Percentiles rank a stretch among this genome's conserved stretches.
phyloP scores from a whole-genome alignment of 495 filamentous ascomycete species.

The Penicillium canariense region DNA sequence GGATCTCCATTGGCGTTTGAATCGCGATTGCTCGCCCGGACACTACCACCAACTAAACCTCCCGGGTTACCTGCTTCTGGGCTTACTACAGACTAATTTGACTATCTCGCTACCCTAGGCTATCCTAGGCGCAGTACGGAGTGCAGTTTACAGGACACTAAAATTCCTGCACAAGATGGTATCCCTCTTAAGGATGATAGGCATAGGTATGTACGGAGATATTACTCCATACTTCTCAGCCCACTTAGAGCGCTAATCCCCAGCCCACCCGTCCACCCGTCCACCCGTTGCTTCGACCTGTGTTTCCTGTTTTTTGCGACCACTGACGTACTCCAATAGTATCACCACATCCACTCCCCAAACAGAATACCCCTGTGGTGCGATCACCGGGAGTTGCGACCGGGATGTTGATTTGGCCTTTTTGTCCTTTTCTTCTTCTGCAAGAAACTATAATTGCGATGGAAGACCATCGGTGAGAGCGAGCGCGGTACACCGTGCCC shows the following conservation, averaged over 20 bases:
- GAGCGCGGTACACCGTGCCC: neutral
- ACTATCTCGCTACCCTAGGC: neutral
- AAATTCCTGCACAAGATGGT: neutral
- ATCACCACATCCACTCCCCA: slow-evolving; percentile 3
- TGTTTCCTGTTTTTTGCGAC: slow-evolving; percentile 5
- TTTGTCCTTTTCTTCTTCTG: neutral
- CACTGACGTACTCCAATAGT: slow-evolving; percentile 6
- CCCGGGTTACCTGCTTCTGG: too few species aligned
- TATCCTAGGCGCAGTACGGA: too few species aligned
- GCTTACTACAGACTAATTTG: too few species aligned
- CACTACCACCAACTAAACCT: neutral
- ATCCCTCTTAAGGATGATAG: neutral
- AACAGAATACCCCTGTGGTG: neutral
- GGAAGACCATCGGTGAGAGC: neutral
- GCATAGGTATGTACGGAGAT: neutral
- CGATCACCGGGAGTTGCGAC: neutral
- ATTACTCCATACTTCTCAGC: neutral
- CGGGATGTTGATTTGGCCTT: neutral
- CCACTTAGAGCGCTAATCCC: slow-evolving; percentile 6
- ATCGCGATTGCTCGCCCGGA: slow-evolving; percentile 3
- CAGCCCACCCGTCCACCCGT: neutral
- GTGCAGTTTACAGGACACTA: neutral
- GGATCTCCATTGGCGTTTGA: slow-evolving; percentile 14
- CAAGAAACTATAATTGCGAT: neutral
- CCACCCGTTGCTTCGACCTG: too few species aligned